These are phyloP conservation scores for Aureobasidium lini DNA, from an alignment of 2,329 filamentous ascomycete genomes.

Conservation along the genomic window DNA sequence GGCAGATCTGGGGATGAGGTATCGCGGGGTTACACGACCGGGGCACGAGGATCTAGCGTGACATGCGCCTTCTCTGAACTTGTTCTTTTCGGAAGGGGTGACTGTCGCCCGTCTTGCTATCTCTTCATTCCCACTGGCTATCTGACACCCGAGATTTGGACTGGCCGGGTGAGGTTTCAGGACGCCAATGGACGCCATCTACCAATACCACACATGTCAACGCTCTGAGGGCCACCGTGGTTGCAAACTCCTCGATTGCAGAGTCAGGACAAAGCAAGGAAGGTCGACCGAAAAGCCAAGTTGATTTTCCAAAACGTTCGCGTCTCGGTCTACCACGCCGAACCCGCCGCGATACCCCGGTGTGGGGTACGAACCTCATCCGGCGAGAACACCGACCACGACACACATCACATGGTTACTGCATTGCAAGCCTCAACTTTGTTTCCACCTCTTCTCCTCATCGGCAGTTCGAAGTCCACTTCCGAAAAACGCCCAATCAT, in stretches of 20 bases:
- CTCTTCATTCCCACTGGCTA: background rate
- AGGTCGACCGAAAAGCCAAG: background rate
- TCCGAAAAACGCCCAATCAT: background rate
- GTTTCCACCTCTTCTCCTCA: background rate
- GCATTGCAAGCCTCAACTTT: background rate
- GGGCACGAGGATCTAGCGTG: background rate
- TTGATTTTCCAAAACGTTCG: background rate
- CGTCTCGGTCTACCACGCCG: background rate
- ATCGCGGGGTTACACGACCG: background rate
- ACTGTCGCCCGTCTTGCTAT: background rate
- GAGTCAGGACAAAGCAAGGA: background rate
- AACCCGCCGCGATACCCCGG: background rate
- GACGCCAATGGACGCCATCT: background rate
- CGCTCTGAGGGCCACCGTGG: background rate
- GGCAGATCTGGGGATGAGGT: background rate
- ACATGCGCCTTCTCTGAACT: background rate
- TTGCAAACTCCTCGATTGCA: background rate
- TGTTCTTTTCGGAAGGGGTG: background rate
- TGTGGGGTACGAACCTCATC: background rate
- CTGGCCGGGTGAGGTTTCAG: background rate
- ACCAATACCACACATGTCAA: background rate
- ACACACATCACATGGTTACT: background rate
- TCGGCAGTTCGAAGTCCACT: background rate
- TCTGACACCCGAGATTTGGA: background rate
- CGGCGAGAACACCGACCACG: conserved; percentile 4